A percentile compares a stretch with the other conserved stretches of the same genome.
Evolutionary conservation across 371 early-diverging fungal species (phyloP).

Genomic region (Basidiobolus meristosporus): DNA sequence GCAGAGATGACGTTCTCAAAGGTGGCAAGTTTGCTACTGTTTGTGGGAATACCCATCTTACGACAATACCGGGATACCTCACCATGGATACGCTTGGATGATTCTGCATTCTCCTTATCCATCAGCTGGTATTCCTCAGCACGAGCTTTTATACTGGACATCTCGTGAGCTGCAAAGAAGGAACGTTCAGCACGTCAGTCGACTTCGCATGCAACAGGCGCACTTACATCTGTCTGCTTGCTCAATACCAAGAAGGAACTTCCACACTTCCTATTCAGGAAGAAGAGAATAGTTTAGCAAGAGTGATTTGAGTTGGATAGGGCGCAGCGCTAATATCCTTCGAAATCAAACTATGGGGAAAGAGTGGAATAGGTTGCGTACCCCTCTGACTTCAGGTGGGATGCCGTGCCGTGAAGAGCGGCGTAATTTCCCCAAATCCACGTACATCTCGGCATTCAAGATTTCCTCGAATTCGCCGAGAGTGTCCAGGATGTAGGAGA

Average conservation of each 20-base stretch:
- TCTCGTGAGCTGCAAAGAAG: conserved; percentile 36
- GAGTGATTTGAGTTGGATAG: conserved; percentile 3
- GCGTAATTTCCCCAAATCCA: conserved; percentile 70
- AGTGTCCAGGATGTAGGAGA: too few relatives aligned
- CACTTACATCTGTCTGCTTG: conserved; percentile 68
- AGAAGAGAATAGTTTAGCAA: conserved; percentile 2
- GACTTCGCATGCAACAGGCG: background rate
- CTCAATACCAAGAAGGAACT: conserved; percentile 71
- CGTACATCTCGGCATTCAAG: conserved; percentile 67
- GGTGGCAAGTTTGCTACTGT: too few relatives aligned
- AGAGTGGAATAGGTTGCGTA: conserved; percentile 14
- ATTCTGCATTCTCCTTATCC: conserved; percentile 53
- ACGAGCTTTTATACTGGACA: conserved; percentile 41
- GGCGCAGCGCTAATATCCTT: too few relatives aligned
- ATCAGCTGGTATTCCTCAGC: conserved; percentile 50
- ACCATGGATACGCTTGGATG: conserved; percentile 67
- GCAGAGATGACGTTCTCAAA: conserved; percentile 74
- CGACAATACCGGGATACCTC: conserved; percentile 66
- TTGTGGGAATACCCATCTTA: background rate
- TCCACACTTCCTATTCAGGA: conserved; percentile 63
- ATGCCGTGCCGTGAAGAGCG: conserved; percentile 71
- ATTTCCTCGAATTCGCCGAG: conserved; percentile 64
- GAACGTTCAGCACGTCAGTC: background rate
- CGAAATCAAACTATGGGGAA: too few relatives aligned
- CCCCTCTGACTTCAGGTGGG: conserved; percentile 64